These are phyloP conservation scores for Leishmania tropica DNA, from an alignment of 208 protist species.

Conservation along the genomic window DNA sequence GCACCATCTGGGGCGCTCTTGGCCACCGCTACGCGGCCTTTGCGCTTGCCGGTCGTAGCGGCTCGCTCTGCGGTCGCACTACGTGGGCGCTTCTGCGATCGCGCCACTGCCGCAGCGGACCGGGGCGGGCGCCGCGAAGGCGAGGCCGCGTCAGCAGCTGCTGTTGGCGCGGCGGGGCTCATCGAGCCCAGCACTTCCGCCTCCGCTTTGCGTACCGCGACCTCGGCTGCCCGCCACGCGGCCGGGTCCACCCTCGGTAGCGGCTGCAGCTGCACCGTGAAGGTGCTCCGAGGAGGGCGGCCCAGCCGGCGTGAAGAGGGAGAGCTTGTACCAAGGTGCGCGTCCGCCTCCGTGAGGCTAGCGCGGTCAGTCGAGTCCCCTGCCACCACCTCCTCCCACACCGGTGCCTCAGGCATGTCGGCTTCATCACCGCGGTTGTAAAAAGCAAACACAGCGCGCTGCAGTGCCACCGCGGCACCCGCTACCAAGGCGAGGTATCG, in stretches of 20 bases:
- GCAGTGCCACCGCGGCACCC: constrained; percentile 32
- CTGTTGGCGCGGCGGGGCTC: background rate
- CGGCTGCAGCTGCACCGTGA: constrained; percentile 22
- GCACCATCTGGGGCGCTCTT: background rate
- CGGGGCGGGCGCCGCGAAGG: background rate
- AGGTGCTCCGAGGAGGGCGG: constrained; percentile 7
- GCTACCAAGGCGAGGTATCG: constrained; percentile 23
- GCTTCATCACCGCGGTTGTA: constrained; percentile 1
- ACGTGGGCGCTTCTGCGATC: constrained; percentile 1
- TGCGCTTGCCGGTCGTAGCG: background rate
- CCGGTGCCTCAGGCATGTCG: background rate
- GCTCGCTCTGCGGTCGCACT: background rate
- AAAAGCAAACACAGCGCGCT: constrained; percentile 34
- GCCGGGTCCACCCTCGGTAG: constrained; percentile 30
- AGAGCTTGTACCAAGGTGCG: background rate
- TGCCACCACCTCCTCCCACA: background rate
- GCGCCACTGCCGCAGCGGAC: background rate
- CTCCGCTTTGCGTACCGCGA: constrained; percentile 15
- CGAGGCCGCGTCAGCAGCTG: background rate
- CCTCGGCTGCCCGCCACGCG: constrained; percentile 19
- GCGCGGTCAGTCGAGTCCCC: background rate
- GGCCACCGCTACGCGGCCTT: background rate
- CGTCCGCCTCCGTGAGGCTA: background rate
- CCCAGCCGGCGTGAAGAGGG: background rate
- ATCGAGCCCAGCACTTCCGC: constrained; percentile 5